Evolutionary conservation across 2,329 filamentous ascomycete species (phyloP).

Genomic region (Aspergillus fischeri): DNA sequence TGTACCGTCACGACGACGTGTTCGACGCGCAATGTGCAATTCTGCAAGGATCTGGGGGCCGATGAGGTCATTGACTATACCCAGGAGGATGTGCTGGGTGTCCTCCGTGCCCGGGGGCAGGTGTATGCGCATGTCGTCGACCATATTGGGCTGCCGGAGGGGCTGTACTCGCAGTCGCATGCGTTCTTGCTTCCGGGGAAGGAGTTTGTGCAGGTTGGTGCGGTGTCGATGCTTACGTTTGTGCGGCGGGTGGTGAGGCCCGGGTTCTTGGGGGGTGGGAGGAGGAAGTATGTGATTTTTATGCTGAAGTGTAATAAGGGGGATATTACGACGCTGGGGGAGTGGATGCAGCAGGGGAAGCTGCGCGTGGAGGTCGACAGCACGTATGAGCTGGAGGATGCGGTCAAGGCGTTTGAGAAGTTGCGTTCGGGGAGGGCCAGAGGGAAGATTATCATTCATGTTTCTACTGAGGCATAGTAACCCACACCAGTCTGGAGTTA

Average conservation of each 20-base stretch:
- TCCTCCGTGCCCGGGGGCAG: constrained; percentile 45
- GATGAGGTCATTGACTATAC: constrained; percentile 63
- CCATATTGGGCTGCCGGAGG: constrained; percentile 49
- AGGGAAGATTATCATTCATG: constrained; percentile 56
- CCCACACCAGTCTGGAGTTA: constrained; percentile 1
- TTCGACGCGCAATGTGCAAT: constrained; percentile 53
- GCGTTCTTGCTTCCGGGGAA: constrained; percentile 48
- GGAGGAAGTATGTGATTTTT: constrained; percentile 33
- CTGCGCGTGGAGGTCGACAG: constrained; percentile 55
- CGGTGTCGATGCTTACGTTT: constrained; percentile 27
- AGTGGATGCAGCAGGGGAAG: constrained; percentile 57
- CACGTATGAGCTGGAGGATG: constrained; percentile 54
- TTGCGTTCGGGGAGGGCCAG: constrained; percentile 53
- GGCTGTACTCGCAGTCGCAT: constrained; percentile 52
- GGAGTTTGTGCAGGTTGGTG: constrained; percentile 53
- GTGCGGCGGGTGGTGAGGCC: constrained; percentile 42
- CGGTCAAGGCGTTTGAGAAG: constrained; percentile 54
- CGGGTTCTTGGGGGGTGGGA: constrained; percentile 49
- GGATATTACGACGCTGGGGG: constrained; percentile 48
- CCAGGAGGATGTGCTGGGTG: constrained; percentile 43
- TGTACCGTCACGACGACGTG: constrained; percentile 58
- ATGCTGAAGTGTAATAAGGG: constrained; percentile 36
- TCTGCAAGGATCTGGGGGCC: constrained; percentile 58
- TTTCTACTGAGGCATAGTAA: constrained; percentile 9
- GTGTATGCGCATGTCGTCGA: constrained; percentile 56